Percentiles rank a stretch among this genome's conserved stretches.
Evolutionary conservation across 768 basidiomycete genomes (phyloP).

Genomic region (Mycena floridula): DNA sequence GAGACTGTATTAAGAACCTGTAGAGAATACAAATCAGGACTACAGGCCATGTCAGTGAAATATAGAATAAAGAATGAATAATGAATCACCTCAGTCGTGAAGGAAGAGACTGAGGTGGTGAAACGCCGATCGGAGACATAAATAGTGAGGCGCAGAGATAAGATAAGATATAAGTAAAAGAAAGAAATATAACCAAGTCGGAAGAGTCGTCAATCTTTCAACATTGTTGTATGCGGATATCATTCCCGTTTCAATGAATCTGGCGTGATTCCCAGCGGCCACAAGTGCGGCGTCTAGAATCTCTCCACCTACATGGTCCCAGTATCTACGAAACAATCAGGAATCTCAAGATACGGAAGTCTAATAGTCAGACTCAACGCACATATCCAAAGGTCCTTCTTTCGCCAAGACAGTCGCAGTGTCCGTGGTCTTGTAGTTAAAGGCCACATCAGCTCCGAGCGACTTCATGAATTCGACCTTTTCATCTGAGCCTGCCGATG

Average conservation of each 20-base stretch:
- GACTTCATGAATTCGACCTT: slow-evolving; percentile 59
- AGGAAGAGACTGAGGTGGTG: no score
- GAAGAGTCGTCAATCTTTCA: slow-evolving; percentile 5
- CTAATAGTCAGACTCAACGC: slow-evolving; percentile 6
- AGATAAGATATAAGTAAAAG: no score
- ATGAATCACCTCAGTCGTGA: no score
- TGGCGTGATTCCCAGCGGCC: slow-evolving; percentile 33
- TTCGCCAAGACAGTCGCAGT: slow-evolving; percentile 45
- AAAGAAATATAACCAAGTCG: no score
- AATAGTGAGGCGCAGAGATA: no score
- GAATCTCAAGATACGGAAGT: not conserved
- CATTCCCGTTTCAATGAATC: slow-evolving; percentile 35
- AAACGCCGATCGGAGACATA: no score
- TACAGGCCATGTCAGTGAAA: no score
- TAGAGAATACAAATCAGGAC: no score
- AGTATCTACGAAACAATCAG: slow-evolving; percentile 24
- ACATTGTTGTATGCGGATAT: slow-evolving; percentile 3
- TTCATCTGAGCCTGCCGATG: slow-evolving; percentile 66
- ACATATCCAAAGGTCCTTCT: slow-evolving; percentile 48
- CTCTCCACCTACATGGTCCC: slow-evolving; percentile 58
- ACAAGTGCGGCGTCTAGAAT: slow-evolving; percentile 50
- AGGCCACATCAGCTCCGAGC: slow-evolving; percentile 63
- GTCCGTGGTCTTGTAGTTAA: slow-evolving; percentile 65
- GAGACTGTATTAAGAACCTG: no score
- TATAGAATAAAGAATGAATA: no score